phyloP scores from a whole-genome alignment of 768 basidiomycete species.

The Termitomyces bulborhizus region DNA sequence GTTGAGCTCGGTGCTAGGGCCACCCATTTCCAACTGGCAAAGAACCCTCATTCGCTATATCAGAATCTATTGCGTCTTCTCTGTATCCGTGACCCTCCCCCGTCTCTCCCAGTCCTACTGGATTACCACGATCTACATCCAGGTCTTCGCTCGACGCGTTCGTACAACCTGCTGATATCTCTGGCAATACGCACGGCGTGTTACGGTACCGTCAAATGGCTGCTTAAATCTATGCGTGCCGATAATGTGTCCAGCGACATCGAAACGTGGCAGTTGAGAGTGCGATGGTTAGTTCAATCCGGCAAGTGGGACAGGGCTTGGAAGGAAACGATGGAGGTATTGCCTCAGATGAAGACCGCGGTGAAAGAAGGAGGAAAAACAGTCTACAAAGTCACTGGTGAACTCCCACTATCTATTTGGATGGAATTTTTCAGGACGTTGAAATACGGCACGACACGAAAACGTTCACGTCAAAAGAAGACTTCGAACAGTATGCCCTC shows the following conservation, averaged over 20 bases:
- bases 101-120: constrained; percentile 32
- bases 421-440: constrained; percentile 43
- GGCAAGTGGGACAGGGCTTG: constrained; percentile 58
- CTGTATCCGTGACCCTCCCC: constrained; percentile 21
- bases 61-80: constrained; percentile 36
- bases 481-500: not conserved
- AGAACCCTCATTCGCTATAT: constrained; percentile 28
- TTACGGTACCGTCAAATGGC: constrained; percentile 36
- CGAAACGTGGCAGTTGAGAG: constrained; percentile 51
- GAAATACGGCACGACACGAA: constrained; percentile 28
- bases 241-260: constrained; percentile 36
- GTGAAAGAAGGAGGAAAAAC: not conserved
- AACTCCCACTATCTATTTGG: constrained; percentile 18
- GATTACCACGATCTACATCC: constrained; percentile 41
- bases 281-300: constrained; percentile 49
- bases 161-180: constrained; percentile 38
- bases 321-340: constrained; percentile 26
- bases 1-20: not conserved
- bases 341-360: constrained; percentile 11
- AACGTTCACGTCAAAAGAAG: constrained; percentile 11
- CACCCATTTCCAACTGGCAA: constrained; percentile 21
- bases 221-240: constrained; percentile 43
- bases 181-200: constrained; percentile 46
- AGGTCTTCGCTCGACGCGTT: constrained; percentile 31
- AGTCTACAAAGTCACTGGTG: constrained; percentile 4